Base-by-base conservation (phyloP, 2,329 filamentous ascomycete genomes). In the Diatrype stigma region DNA sequence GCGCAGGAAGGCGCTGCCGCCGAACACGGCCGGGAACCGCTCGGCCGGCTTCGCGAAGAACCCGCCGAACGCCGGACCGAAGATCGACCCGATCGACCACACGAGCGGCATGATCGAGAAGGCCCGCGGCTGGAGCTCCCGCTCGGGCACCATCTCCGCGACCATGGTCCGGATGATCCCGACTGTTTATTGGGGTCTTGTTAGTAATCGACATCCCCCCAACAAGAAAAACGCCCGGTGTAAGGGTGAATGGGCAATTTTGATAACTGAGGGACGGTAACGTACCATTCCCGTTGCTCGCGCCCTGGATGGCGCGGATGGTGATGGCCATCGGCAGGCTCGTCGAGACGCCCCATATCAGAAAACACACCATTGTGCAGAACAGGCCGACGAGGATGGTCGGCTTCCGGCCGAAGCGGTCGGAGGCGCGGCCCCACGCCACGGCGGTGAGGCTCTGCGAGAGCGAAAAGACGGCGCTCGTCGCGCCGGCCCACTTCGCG, bases 81-180 rank as follows among this genome's bases (percentile, higher is more conserved):
- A 88, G 35, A 96, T 90, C 34, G 85, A 88, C 1, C 93, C 93
- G 48, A 96, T 74, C 11, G 86, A 91, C 87, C 90, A 97, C 30
- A 82, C 89, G 16, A 97, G 72, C 3, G 93, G 93, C 92, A 97
- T 96, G 44, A 97, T 77, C 56, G 87, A 91, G 68, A 97, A 97
- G 0, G 94, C 94, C 48, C 84, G 78, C 0, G 93, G 92, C 64
- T 96, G 93, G 6, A 96, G 76, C 63, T 91, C 87, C 66, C 81
- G 90, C 67, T 94, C 85, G 0, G 90, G 89, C 2, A 96, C 91
- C 79, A 96, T 85, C 68, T 96, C 93, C 0, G 93, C 93, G 2
- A 96, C 91, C 73, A 94, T 90, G 16, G 90, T 96, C 57, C 92
- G 76, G 56, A 96, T 86, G 55, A 96, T 96, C 1, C 94, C 89